A percentile compares a stretch with the other conserved stretches of the same genome.
phyloP scores from a whole-genome alignment of 2,329 filamentous ascomycete genomes.

The Bisporella sp. region DNA sequence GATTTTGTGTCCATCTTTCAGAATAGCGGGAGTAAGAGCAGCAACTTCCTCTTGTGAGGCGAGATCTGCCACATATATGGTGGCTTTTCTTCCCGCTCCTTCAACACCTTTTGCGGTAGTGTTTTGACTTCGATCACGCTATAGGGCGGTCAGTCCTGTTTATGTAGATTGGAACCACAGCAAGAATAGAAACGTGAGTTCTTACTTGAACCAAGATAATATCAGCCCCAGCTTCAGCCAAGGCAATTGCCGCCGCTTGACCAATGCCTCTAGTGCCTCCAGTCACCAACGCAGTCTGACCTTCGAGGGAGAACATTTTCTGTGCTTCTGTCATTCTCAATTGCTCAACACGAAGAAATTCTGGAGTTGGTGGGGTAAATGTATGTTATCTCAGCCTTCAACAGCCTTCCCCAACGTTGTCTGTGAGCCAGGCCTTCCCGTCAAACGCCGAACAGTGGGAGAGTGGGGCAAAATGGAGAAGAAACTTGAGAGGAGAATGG shows the following conservation, averaged over 20 bases:
- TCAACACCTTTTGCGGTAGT: conserved; percentile 56
- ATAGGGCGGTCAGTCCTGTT: background rate
- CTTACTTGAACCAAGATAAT: conserved; percentile 32
- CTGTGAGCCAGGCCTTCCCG: no score
- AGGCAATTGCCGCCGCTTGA: conserved; percentile 29
- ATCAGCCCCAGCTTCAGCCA: conserved; percentile 33
- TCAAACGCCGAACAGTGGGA: no score
- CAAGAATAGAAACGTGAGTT: background rate
- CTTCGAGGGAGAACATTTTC: conserved; percentile 27
- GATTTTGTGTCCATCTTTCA: conserved; percentile 40
- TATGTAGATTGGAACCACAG: background rate
- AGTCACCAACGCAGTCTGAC: conserved; percentile 31
- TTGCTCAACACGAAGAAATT: no score
- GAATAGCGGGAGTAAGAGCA: conserved; percentile 51
- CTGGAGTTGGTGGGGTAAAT: no score
- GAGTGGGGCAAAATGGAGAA: no score
- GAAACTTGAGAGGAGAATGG: no score
- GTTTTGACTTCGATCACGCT: conserved; percentile 23
- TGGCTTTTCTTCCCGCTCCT: conserved; percentile 57
- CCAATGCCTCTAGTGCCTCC: conserved; percentile 33
- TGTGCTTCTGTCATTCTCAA: conserved; percentile 4
- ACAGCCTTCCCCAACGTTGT: no score
- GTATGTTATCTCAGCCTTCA: no score
- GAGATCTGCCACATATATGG: conserved; percentile 66
- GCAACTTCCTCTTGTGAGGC: conserved; percentile 52